Conservation (phyloP, 2,329 filamentous ascomycete genomes). For the Exophiala sp. region DNA sequence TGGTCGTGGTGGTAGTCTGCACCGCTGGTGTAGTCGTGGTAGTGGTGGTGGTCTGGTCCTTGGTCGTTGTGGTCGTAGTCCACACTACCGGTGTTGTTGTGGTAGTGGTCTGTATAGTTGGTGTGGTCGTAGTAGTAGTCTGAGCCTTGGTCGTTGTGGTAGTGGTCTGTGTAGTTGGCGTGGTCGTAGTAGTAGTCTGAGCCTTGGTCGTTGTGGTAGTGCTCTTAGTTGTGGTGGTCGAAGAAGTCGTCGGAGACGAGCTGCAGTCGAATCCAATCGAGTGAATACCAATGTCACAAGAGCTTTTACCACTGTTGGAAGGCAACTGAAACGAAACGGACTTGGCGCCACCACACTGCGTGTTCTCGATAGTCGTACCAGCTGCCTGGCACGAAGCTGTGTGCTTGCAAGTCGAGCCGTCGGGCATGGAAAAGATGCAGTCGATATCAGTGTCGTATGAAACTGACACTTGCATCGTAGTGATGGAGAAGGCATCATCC, state of each 20-base stretch:
- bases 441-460: constrained; percentile 76
- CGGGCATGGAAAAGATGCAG: constrained; percentile 83
- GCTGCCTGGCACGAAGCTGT: constrained; percentile 62
- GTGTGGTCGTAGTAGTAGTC: constrained; percentile 1
- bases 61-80: constrained; percentile 5
- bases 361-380: constrained; percentile 72
- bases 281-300: constrained; percentile 71
- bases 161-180: background rate
- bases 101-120: constrained; percentile 1
- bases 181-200: constrained; percentile 38
- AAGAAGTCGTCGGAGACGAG: constrained; percentile 22
- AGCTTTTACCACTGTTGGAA: constrained; percentile 52
- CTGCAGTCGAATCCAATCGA: constrained; percentile 72
- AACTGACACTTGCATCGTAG: constrained; percentile 66
- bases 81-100: background rate
- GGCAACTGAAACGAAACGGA: constrained; percentile 69
- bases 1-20: constrained; percentile 10
- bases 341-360: constrained; percentile 86
- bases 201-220: constrained; percentile 39
- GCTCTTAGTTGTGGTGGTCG: constrained; percentile 39
- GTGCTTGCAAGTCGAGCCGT: constrained; percentile 79
- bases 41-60: constrained; percentile 3
- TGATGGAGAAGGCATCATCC: constrained; percentile 67
- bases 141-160: constrained; percentile 12
- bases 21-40: constrained; percentile 4